phyloP scores from a whole-genome alignment of 805 yeast species.

The Pichia exigua region DNA sequence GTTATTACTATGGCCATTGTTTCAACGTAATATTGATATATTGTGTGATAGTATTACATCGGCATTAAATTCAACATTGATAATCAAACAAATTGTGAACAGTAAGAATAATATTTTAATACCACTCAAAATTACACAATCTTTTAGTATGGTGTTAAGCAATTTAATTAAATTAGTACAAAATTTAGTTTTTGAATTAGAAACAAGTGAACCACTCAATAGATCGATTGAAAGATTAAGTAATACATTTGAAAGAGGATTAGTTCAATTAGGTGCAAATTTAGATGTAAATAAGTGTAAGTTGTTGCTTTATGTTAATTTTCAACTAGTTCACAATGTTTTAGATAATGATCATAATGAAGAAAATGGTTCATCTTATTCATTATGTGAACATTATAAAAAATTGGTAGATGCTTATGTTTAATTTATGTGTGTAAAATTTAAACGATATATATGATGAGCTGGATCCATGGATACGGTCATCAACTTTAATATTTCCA shows the following conservation, averaged over 20 bases:
- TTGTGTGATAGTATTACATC: constrained; percentile 68
- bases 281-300: constrained; percentile 45
- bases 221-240: constrained; percentile 62
- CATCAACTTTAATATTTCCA: too few species aligned
- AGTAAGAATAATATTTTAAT: constrained; percentile 25
- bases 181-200: constrained; percentile 25
- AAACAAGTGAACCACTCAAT: constrained; percentile 60
- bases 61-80: constrained; percentile 34
- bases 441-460: background rate
- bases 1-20: constrained; percentile 77
- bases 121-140: constrained; percentile 68
- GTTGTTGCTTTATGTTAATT: constrained; percentile 66
- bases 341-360: constrained; percentile 19
- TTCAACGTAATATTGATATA: constrained; percentile 66
- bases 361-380: background rate
- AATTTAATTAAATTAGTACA: constrained; percentile 56
- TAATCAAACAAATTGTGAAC: constrained; percentile 18
- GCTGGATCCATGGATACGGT: too few species aligned
- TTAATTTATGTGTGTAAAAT: background rate
- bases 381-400: background rate
- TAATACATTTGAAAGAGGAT: constrained; percentile 69
- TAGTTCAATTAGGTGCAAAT: constrained; percentile 60
- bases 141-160: constrained; percentile 63
- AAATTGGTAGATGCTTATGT: background rate
- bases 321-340: constrained; percentile 53